Evolutionary conservation across 257 asterid species (phyloP).

Genomic region (Nicotiana otophora): DNA sequence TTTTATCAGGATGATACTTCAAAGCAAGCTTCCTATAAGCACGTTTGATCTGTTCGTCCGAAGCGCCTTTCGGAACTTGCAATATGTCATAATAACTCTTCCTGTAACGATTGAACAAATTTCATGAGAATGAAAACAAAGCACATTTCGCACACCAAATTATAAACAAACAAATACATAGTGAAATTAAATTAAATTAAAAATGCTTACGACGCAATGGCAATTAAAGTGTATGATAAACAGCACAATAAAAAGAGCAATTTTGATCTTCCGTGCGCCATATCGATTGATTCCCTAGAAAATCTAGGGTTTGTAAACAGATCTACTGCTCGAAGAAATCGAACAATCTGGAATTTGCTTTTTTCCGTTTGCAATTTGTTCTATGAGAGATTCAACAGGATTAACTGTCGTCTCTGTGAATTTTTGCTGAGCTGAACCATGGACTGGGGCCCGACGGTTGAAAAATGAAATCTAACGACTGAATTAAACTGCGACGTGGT

Average conservation of each 20-base stretch:
- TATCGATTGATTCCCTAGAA: slow-evolving; percentile 26
- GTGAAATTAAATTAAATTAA: neutral
- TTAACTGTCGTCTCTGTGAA: neutral
- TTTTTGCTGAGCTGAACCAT: neutral
- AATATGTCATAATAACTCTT: slow-evolving; percentile 82
- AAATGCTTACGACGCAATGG: slow-evolving; percentile 73
- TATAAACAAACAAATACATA: neutral
- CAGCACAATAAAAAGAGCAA: slow-evolving; percentile 44
- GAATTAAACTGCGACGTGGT: neutral
- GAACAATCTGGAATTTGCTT: neutral
- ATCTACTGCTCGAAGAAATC: neutral
- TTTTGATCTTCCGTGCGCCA: slow-evolving; percentile 67
- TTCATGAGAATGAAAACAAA: neutral
- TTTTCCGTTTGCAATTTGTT: neutral
- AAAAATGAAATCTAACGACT: neutral
- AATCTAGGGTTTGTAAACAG: neutral
- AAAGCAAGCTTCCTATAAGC: slow-evolving; percentile 89
- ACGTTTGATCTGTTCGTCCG: slow-evolving; percentile 89
- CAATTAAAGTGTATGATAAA: slow-evolving; percentile 36
- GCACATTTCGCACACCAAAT: neutral
- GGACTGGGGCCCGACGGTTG: neutral
- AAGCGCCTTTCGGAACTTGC: slow-evolving; percentile 70
- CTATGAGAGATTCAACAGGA: neutral
- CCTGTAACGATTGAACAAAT: slow-evolving; percentile 24
- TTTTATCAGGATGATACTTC: slow-evolving; percentile 91